Percentiles rank a stretch among this genome's conserved stretches.
Conservation (phyloP, 768 basidiomycete species). For the Calocera viscosa region DNA sequence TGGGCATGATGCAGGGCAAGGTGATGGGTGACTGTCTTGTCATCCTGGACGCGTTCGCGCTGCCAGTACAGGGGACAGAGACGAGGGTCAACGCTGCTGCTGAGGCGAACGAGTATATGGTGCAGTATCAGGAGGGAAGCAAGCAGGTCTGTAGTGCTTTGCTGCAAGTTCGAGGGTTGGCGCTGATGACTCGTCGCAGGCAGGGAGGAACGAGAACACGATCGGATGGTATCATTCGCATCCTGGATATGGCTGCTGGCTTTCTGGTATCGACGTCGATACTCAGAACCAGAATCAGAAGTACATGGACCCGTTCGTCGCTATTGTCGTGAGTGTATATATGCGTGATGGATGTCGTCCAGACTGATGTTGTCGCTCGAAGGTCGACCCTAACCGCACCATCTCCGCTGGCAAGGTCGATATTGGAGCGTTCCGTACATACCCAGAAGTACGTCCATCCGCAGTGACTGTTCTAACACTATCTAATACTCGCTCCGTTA, state of each 20-base stretch:
- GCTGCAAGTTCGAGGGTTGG: neutral
- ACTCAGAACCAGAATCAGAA: conserved; percentile 93
- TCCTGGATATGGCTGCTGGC: conserved; percentile 98
- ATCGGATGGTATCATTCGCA: conserved; percentile 99
- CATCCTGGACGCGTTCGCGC: conserved; percentile 92
- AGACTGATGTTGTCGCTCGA: neutral
- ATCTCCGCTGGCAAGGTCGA: conserved; percentile 98
- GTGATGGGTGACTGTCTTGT: conserved; percentile 46
- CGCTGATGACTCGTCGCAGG: conserved; percentile 15
- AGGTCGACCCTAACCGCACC: conserved; percentile 98
- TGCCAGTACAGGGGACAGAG: conserved; percentile 96
- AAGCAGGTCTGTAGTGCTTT: conserved; percentile 47
- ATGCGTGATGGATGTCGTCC: conserved; percentile 1
- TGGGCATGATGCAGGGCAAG: conserved; percentile 99
- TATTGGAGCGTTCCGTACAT: conserved; percentile 97
- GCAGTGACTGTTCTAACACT: neutral
- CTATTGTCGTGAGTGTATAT: conserved; percentile 64
- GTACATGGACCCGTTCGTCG: conserved; percentile 91
- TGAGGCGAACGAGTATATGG: conserved; percentile 98
- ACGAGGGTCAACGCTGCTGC: conserved; percentile 92
- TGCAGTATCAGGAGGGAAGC: conserved; percentile 72
- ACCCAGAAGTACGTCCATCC: conserved; percentile 49
- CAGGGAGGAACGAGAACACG: conserved; percentile 42
- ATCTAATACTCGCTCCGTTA: neutral
- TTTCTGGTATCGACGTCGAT: conserved; percentile 96